Evolutionary conservation across 148 eudicot species (phyloP).

Genomic region (Mesembryanthemum crystallinum): DNA sequence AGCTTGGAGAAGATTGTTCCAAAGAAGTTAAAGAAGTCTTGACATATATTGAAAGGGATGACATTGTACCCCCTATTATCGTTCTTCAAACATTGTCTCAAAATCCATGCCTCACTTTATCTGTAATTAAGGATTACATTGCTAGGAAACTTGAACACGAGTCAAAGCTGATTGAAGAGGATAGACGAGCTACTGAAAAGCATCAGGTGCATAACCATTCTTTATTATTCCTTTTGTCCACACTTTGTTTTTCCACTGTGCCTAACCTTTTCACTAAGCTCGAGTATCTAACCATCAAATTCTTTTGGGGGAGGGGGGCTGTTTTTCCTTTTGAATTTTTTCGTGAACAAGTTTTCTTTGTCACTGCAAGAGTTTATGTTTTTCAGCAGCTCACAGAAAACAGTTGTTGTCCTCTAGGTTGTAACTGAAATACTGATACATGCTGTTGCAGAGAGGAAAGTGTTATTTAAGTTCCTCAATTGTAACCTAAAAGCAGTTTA

Average conservation of each 20-base stretch:
- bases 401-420: background rate
- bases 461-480: background rate
- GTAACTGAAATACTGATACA: background rate
- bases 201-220: constrained; percentile 56
- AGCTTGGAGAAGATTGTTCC: constrained; percentile 98
- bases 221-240: constrained; percentile 8
- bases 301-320: background rate
- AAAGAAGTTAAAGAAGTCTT: constrained; percentile 92
- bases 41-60: constrained; percentile 90
- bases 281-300: background rate
- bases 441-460: background rate
- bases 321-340: background rate
- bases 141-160: constrained; percentile 95
- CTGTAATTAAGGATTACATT: constrained; percentile 91
- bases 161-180: constrained; percentile 88
- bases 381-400: background rate
- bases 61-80: constrained; percentile 84
- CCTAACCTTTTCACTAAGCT: background rate
- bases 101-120: constrained; percentile 88
- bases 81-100: constrained; percentile 85
- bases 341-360: background rate
- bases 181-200: constrained; percentile 73
- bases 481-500: background rate
- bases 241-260: background rate
- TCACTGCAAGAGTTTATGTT: background rate